A percentile compares a stretch with the other conserved stretches of the same genome.
Evolutionary conservation across 2,329 filamentous ascomycete species (phyloP).

Genomic region (Capronia coronata): DNA sequence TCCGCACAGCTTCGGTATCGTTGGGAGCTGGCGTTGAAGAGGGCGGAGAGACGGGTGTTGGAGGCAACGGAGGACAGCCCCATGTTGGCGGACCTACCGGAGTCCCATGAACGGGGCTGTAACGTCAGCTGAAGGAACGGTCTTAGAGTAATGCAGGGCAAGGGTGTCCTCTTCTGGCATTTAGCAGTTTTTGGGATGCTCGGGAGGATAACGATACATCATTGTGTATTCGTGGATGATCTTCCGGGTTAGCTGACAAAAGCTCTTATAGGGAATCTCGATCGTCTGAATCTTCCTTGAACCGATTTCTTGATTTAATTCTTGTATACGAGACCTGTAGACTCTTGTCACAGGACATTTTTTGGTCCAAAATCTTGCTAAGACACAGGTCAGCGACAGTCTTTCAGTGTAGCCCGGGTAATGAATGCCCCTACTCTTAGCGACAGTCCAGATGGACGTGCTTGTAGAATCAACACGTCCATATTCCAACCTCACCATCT

Average conservation of each 20-base stretch:
- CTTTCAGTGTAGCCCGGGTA: too few relatives aligned
- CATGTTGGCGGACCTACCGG: too few relatives aligned
- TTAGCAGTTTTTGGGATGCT: too few relatives aligned
- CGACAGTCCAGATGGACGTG: neutral
- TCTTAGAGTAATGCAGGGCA: too few relatives aligned
- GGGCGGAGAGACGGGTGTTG: neutral
- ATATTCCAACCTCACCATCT: slow-evolving; percentile 83
- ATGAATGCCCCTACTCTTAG: neutral
- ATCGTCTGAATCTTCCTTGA: neutral
- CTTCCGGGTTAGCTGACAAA: too few relatives aligned
- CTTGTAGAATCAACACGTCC: slow-evolving; percentile 59
- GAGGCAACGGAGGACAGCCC: neutral
- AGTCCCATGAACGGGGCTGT: too few relatives aligned
- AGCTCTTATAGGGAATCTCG: neutral
- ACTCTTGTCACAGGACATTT: neutral
- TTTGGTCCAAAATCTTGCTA: neutral
- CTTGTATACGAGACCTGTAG: neutral
- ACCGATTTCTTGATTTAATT: slow-evolving; percentile 1
- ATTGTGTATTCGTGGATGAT: too few relatives aligned
- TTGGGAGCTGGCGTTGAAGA: neutral
- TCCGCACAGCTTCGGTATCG: neutral
- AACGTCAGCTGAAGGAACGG: too few relatives aligned
- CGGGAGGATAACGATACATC: too few relatives aligned
- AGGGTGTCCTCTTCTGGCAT: neutral
- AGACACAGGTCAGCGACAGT: neutral